Conservation (phyloP, 805 yeast species). For the Monosporozyma solicola region DNA sequence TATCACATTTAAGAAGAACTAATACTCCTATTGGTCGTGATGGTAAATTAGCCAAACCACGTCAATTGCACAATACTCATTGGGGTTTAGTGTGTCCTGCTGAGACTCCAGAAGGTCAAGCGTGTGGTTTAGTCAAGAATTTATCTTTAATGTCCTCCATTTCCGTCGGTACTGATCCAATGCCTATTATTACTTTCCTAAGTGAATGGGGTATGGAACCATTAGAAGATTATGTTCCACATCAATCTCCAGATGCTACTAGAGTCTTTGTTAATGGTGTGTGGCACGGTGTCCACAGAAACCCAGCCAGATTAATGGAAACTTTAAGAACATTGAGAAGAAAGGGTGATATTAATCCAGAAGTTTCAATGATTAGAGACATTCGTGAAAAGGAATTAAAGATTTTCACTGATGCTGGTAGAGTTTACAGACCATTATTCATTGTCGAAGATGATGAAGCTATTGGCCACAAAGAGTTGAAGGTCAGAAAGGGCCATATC, state of each 20-base stretch:
- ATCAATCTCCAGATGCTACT: conserved; percentile 82
- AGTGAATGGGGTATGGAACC: conserved; percentile 99
- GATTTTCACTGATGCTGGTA: conserved; percentile 96
- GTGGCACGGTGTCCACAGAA: conserved; percentile 98
- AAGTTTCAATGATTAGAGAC: conserved; percentile 93
- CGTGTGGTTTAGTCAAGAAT: conserved; percentile 98
- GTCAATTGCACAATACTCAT: conserved; percentile 97
- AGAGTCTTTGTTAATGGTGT: conserved; percentile 97
- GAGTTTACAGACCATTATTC: conserved; percentile 94
- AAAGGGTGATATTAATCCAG: conserved; percentile 91
- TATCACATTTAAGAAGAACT: conserved; percentile 97
- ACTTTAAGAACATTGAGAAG: conserved; percentile 89
- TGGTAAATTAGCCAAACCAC: conserved; percentile 97
- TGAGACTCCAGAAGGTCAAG: conserved; percentile 99
- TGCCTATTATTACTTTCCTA: conserved; percentile 82
- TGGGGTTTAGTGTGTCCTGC: conserved; percentile 99
- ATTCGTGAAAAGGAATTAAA: conserved; percentile 94
- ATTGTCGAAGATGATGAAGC: conserved; percentile 81
- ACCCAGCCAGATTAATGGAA: conserved; percentile 84
- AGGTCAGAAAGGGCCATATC: conserved; percentile 77
- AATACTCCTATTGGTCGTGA: conserved; percentile 99
- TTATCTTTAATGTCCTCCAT: conserved; percentile 94
- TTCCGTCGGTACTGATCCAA: conserved; percentile 96
- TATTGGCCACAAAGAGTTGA: conserved; percentile 57
- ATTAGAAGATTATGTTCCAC: conserved; percentile 89